Evolutionary conservation across 2,329 filamentous ascomycete genomes (phyloP).

Genomic region (Polychaeton citri): DNA sequence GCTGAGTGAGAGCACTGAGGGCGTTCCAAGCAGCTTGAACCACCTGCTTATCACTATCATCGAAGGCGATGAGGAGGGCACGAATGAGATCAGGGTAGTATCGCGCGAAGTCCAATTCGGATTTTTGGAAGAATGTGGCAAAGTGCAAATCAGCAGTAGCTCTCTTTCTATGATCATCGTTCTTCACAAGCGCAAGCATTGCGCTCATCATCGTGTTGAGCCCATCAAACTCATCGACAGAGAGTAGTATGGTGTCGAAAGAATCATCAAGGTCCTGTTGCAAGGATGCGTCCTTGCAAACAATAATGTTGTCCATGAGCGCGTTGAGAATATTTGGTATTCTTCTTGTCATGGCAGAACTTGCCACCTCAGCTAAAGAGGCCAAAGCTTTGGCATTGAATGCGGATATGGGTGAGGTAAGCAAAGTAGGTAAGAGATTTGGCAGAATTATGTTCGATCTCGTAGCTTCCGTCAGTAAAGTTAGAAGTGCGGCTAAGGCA

Average conservation of each 20-base stretch:
- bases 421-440: constrained; percentile 86
- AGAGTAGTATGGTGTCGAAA: constrained; percentile 80
- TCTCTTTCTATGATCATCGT: constrained; percentile 80
- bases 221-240: constrained; percentile 91
- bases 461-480: constrained; percentile 82
- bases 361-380: constrained; percentile 82
- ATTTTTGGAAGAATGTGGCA: constrained; percentile 69
- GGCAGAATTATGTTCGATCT: constrained; percentile 93
- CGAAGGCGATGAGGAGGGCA: constrained; percentile 79
- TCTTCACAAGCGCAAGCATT: constrained; percentile 73
- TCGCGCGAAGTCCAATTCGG: constrained; percentile 78
- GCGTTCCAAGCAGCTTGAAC: constrained; percentile 85
- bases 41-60: constrained; percentile 69
- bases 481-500: constrained; percentile 81
- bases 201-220: constrained; percentile 93
- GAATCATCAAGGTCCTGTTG: constrained; percentile 60
- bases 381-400: constrained; percentile 94
- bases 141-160: constrained; percentile 67
- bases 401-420: constrained; percentile 75
- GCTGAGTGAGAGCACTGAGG: constrained; percentile 74
- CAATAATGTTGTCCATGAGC: constrained; percentile 83
- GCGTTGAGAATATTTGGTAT: constrained; percentile 84
- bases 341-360: constrained; percentile 78
- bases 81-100: constrained; percentile 95
- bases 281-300: constrained; percentile 61